phyloP scores from a whole-genome alignment of 495 filamentous ascomycete genomes.

The Massariosphaeria phaeospora region DNA sequence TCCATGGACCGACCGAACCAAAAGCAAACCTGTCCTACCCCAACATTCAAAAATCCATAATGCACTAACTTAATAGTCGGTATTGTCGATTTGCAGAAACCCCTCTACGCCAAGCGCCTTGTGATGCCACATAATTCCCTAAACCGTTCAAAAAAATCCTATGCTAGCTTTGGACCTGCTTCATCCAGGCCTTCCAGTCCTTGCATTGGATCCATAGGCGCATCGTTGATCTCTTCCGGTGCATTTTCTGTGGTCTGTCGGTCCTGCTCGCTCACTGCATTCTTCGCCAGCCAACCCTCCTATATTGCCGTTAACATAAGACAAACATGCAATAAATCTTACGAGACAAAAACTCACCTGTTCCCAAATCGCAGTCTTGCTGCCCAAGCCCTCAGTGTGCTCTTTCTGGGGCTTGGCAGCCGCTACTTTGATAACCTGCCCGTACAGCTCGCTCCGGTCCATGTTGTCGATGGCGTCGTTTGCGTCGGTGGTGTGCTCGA shows the following conservation, averaged over 20 bases:
- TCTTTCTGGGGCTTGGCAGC: conserved; percentile 91
- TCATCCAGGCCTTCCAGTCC: conserved; percentile 89
- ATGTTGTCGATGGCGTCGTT: conserved; percentile 98
- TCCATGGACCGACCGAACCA: too few relatives aligned
- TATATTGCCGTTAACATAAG: conserved; percentile 43
- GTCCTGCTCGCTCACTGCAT: conserved; percentile 87
- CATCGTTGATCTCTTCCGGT: conserved; percentile 46
- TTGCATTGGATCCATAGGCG: conserved; percentile 85
- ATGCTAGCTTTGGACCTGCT: conserved; percentile 72
- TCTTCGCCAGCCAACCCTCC: conserved; percentile 89
- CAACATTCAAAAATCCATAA: too few relatives aligned
- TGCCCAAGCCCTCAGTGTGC: conserved; percentile 75
- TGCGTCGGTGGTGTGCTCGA: conserved; percentile 77
- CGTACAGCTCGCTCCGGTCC: conserved; percentile 95
- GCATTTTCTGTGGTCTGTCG: conserved; percentile 58
- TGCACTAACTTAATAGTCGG: too few relatives aligned
- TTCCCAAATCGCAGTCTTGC: conserved; percentile 96
- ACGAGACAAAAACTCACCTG: conserved; percentile 63
- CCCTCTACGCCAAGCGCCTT: background rate
- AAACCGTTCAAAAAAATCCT: background rate
- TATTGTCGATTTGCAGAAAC: too few relatives aligned
- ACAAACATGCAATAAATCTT: background rate
- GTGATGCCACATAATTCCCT: background rate
- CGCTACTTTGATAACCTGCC: conserved; percentile 84
- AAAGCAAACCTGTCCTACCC: too few relatives aligned